Base-by-base conservation (phyloP, 2,329 filamentous ascomycete species). In the Tricladium varicosporioides region DNA sequence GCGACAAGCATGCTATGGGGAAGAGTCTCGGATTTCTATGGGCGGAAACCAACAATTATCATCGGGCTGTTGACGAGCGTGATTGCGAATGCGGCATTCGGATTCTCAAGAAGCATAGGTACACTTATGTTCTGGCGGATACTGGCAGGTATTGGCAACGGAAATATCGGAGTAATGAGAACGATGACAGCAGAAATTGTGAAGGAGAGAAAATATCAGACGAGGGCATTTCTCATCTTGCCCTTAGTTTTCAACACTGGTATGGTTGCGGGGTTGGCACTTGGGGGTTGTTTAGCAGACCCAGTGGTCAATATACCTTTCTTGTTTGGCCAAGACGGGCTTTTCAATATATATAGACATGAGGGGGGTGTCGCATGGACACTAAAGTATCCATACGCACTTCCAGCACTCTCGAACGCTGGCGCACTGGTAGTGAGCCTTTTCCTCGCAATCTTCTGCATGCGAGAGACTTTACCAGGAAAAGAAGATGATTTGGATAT, bases 1-100 rank as follows among this genome's bases (percentile, higher is more conserved):
- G 69, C 90, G 18, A 95, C 91, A 1, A 90, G 90, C 2, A 86
- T 96, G 71, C 72, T 91, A 59, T 96, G 91, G 91, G 91, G 91
- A 0, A 79, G 87, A 0, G 74, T 92, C 2, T 84, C 87, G 5
- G 81, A 85, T 66, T 76, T 75, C 54, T 80, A 82, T 56, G 92
- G 91, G 0, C 81, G 91, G 49, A 96, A 96, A 72, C 81, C 80
- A 14, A 89, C 94, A 13, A 77, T 96, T 15, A 74, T 95, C 53
- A 84, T 95, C 53, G 91, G 92, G 0, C 73, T 96, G 27, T 66
- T 84, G 1, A 81, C 86, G 15, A 63, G 62, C 18, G 74, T 82
- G 1, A 54, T 85, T 14, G 78, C 82, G 0, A 86, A 82, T 0
- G 76, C 80, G 0, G 72, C 89, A 1, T 94, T 93, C 63, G 89